Evolutionary conservation across 176 grass and related monocot genomes (phyloP).

Genomic region (Raddia distichophylla): DNA sequence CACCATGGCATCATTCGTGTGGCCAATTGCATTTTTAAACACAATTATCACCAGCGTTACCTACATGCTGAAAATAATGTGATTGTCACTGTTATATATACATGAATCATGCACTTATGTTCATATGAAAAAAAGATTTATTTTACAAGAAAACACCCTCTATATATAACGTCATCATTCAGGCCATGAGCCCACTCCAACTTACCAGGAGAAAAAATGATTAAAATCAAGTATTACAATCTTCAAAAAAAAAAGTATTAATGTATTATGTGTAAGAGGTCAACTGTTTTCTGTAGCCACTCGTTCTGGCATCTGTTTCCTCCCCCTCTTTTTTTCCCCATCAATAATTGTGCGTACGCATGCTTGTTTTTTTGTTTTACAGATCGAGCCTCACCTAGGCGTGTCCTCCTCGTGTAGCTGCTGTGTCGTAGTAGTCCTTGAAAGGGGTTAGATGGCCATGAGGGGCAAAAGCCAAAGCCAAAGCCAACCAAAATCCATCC

Average conservation of each 20-base stretch:
- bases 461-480: conserved; percentile 13
- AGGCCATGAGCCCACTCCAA: not conserved
- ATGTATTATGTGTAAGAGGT: too few relatives aligned
- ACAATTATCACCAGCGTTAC: conserved; percentile 20
- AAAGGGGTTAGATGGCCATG: conserved; percentile 22
- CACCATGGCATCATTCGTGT: not conserved
- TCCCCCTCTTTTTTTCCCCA: not conserved
- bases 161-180: not conserved
- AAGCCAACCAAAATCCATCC: not conserved
- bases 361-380: conserved; percentile 29
- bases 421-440: not conserved
- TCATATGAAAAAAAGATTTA: not conserved
- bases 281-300: too few relatives aligned
- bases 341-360: conserved; percentile 40
- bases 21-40: conserved; percentile 18
- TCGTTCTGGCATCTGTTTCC: not conserved
- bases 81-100: not conserved
- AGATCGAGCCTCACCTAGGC: conserved; percentile 15
- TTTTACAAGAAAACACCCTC: not conserved
- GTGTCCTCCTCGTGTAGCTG: conserved; percentile 7
- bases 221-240: not conserved
- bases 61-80: not conserved
- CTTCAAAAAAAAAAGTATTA: too few relatives aligned
- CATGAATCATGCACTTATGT: not conserved
- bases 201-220: not conserved